phyloP scores from a whole-genome alignment of 2,329 filamentous ascomycete species.

The Tolypocladium pustulatum region DNA sequence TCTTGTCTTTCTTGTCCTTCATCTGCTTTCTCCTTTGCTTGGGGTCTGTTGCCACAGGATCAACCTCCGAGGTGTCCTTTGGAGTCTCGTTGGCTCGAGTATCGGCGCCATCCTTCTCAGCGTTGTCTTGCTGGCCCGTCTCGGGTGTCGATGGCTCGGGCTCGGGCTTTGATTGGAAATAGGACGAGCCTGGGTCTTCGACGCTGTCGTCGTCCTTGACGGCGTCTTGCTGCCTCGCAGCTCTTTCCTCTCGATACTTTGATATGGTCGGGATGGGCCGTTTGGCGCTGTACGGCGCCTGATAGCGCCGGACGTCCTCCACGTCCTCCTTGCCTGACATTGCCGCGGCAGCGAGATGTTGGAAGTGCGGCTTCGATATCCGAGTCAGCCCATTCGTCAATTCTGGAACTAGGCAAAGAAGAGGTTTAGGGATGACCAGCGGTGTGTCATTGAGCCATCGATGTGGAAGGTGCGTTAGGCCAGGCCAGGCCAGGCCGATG shows the following conservation, averaged over 20 bases:
- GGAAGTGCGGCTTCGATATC: neutral
- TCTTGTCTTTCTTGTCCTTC: constrained; percentile 31
- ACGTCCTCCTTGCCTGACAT: constrained; percentile 27
- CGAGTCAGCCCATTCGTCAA: neutral
- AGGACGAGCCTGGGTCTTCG: neutral
- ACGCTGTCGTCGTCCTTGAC: constrained; percentile 18
- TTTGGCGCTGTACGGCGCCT: constrained; percentile 29
- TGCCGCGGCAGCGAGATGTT: neutral
- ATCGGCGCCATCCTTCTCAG: constrained; percentile 5
- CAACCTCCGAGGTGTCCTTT: constrained; percentile 25
- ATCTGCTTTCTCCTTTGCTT: constrained; percentile 37
- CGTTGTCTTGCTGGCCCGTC: constrained; percentile 4
- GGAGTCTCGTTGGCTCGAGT: constrained; percentile 10
- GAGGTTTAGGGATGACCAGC: neutral
- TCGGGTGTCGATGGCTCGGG: neutral
- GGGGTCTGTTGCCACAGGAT: constrained; percentile 26
- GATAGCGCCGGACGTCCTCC: constrained; percentile 26
- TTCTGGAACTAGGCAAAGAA: neutral
- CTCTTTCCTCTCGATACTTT: constrained; percentile 35
- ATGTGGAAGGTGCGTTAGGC: neutral
- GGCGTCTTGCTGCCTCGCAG: constrained; percentile 29
- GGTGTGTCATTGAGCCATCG: neutral
- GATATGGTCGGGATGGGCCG: constrained; percentile 38
- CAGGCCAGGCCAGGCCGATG: neutral
- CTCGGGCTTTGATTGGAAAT: neutral